Percentiles rank a stretch among this genome's conserved stretches.
phyloP scores from a whole-genome alignment of 345 rosid species.

The Euphorbia peplus region DNA sequence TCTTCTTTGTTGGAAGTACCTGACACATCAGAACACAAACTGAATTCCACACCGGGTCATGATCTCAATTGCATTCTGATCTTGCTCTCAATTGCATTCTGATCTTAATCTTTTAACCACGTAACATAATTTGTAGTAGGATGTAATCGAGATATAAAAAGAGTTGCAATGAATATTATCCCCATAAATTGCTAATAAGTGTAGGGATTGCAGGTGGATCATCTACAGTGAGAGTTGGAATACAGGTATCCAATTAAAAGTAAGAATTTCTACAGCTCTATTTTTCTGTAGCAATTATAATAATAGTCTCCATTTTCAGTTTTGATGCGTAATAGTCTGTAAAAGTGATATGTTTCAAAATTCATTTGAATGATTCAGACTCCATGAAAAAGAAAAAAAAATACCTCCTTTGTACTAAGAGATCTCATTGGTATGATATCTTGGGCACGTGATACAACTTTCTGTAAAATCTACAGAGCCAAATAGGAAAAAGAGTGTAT shows the following conservation, averaged over 20 bases:
- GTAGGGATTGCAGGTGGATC: not conserved
- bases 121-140: not conserved
- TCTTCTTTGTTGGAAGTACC: not conserved
- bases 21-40: not conserved
- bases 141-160: not conserved
- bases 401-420: slow-evolving; percentile 93
- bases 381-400: slow-evolving; percentile 9
- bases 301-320: too few relatives aligned
- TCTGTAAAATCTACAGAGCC: slow-evolving; percentile 76
- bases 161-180: not conserved
- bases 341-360: not conserved
- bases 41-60: not conserved
- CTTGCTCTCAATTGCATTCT: not conserved
- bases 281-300: not conserved
- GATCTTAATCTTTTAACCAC: not conserved
- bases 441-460: slow-evolving; percentile 69
- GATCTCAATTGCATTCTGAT: not conserved
- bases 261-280: not conserved
- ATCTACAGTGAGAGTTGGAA: not conserved
- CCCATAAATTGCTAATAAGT: not conserved
- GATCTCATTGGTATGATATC: slow-evolving; percentile 63
- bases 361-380: not conserved
- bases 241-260: not conserved
- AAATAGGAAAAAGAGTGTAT: not conserved
- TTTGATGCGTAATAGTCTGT: not conserved